These are phyloP conservation scores for Dioszegia hungarica DNA, from an alignment of 768 basidiomycete genomes.

Conservation along the genomic window DNA sequence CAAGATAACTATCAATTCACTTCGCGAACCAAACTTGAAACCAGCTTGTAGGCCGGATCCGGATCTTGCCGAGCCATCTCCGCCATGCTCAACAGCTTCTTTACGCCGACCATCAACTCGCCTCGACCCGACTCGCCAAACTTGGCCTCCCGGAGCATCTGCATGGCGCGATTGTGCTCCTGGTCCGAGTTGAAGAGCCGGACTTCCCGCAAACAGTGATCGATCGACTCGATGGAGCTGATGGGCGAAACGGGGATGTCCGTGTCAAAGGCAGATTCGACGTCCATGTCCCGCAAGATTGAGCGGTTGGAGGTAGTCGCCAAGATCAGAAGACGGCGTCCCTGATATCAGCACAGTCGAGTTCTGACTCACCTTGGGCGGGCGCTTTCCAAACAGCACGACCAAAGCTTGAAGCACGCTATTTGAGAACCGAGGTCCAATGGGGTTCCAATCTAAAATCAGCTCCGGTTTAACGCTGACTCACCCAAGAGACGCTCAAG, in stretches of 20 bases:
- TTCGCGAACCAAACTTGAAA: constrained; percentile 43
- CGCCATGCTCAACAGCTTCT: constrained; percentile 80
- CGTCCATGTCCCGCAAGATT: constrained; percentile 79
- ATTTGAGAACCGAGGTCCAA: constrained; percentile 96
- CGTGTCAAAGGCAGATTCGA: constrained; percentile 82
- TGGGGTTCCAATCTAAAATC: constrained; percentile 76
- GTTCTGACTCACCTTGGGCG: constrained; percentile 68
- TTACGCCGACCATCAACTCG: constrained; percentile 75
- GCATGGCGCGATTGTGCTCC: constrained; percentile 57
- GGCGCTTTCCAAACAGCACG: constrained; percentile 78
- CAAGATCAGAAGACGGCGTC: constrained; percentile 81
- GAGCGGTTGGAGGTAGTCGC: constrained; percentile 85
- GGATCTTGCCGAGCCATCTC: constrained; percentile 99
- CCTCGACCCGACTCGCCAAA: constrained; percentile 56
- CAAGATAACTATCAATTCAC: too few species aligned
- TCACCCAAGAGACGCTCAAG: constrained; percentile 85
- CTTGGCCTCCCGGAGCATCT: constrained; percentile 68
- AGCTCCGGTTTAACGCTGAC: constrained; percentile 28
- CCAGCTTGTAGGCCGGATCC: constrained; percentile 60
- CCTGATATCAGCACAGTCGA: constrained; percentile 53
- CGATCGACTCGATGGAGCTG: constrained; percentile 64
- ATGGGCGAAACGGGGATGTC: constrained; percentile 81
- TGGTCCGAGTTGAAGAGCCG: constrained; percentile 63
- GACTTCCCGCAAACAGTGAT: constrained; percentile 71
- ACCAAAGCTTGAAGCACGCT: constrained; percentile 82